These are phyloP conservation scores for Mrakiaceae sp. DNA, from an alignment of 1,284 basidiomycete genomes.

Conservation along the genomic window DNA sequence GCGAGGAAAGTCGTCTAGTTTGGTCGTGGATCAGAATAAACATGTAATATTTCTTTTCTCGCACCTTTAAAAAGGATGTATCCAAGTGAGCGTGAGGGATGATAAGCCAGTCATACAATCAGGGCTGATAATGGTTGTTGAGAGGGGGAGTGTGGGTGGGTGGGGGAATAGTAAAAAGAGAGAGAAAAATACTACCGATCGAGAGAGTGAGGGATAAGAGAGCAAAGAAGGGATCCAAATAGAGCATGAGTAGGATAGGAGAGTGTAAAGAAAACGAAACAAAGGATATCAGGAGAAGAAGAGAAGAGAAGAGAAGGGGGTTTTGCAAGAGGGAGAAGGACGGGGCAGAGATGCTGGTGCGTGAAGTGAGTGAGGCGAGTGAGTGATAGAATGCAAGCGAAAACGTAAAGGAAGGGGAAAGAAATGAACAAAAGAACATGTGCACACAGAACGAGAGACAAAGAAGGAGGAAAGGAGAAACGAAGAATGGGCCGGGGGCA, in stretches of 20 bases:
- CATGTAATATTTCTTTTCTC: too few relatives aligned
- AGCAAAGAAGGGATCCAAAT: not conserved
- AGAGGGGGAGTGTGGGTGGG: not conserved
- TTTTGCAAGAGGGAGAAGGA: not conserved
- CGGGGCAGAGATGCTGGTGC: not conserved
- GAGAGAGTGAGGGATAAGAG: not conserved
- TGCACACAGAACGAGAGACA: not conserved
- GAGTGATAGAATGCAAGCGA: not conserved
- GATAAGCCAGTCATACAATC: too few relatives aligned
- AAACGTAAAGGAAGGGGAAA: not conserved
- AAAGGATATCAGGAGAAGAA: not conserved
- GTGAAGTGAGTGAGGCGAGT: not conserved
- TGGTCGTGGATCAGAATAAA: too few relatives aligned
- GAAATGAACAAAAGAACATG: not conserved
- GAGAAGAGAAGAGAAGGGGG: not conserved
- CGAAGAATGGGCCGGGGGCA: not conserved
- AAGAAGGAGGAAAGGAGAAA: not conserved
- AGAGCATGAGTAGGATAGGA: not conserved
- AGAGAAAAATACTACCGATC: not conserved
- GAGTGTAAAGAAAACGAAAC: not conserved
- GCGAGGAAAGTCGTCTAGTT: too few relatives aligned
- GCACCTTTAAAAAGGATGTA: too few relatives aligned
- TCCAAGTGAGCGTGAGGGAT: too few relatives aligned
- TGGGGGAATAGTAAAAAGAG: not conserved
- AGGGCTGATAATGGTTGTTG: too few relatives aligned